phyloP scores from a whole-genome alignment of 495 filamentous ascomycete species.

The Penicillium cataractarum region DNA sequence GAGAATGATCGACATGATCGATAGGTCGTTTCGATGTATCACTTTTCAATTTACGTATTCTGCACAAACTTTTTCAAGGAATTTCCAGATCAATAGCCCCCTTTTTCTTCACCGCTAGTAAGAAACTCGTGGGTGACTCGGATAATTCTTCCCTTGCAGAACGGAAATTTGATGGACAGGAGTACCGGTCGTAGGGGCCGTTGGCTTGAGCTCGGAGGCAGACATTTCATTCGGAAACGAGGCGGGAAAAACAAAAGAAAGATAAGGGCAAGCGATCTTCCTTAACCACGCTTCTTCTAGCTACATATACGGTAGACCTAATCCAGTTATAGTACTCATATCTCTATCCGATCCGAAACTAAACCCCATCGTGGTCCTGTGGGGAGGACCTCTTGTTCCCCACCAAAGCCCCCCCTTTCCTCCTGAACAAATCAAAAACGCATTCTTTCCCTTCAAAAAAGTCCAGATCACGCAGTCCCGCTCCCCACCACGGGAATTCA shows the following conservation, averaged over 20 bases:
- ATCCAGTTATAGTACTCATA: background rate
- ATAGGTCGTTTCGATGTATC: background rate
- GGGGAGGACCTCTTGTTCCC: background rate
- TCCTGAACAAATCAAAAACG: background rate
- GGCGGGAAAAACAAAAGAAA: too few relatives aligned
- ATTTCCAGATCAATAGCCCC: too few relatives aligned
- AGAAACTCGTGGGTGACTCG: background rate
- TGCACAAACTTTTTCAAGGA: too few relatives aligned
- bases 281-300: background rate
- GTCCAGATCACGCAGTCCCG: background rate
- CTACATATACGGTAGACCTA: too few relatives aligned
- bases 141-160: background rate
- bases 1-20: background rate
- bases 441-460: background rate
- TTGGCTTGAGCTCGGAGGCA: background rate
- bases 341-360: background rate
- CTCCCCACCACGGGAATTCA: background rate
- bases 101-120: background rate
- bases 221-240: too few relatives aligned
- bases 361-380: background rate
- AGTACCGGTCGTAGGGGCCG: too few relatives aligned
- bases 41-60: too few relatives aligned
- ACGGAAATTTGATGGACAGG: background rate
- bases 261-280: background rate
- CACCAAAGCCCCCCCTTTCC: background rate